These are phyloP conservation scores for Ophiognomonia clavigignenti-juglandacearum DNA, from an alignment of 2,329 filamentous ascomycete genomes.

Conservation along the genomic window DNA sequence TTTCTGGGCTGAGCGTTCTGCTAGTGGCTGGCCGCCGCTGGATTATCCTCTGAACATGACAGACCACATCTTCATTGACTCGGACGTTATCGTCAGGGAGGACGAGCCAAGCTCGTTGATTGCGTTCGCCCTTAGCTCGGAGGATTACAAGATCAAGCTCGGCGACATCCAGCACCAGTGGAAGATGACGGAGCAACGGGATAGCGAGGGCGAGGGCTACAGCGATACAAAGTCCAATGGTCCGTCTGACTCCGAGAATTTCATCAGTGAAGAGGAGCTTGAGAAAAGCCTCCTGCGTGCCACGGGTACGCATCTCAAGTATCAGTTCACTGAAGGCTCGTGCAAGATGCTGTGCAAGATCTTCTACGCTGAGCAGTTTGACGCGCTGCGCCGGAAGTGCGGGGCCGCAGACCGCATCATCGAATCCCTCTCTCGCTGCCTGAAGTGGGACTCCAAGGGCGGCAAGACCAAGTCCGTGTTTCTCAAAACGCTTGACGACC, in stretches of 20 bases:
- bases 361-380: slow-evolving; percentile 97
- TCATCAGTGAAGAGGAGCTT: slow-evolving; percentile 63
- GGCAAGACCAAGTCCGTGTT: slow-evolving; percentile 98
- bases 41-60: slow-evolving; percentile 86
- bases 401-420: slow-evolving; percentile 91
- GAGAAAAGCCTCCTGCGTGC: slow-evolving; percentile 80
- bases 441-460: slow-evolving; percentile 97
- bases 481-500: slow-evolving; percentile 90
- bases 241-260: slow-evolving; percentile 33
- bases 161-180: slow-evolving; percentile 56
- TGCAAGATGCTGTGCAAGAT: slow-evolving; percentile 97
- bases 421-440: slow-evolving; percentile 88
- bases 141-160: slow-evolving; percentile 81
- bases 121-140: slow-evolving; percentile 82
- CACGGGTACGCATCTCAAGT: slow-evolving; percentile 90
- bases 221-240: slow-evolving; percentile 26
- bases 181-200: slow-evolving; percentile 35
- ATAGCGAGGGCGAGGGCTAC: slow-evolving; percentile 25
- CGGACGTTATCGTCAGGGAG: slow-evolving; percentile 93
- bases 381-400: slow-evolving; percentile 87
- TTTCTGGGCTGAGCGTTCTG: slow-evolving; percentile 97
- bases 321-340: slow-evolving; percentile 90
- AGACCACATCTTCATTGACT: slow-evolving; percentile 95
- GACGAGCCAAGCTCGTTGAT: slow-evolving; percentile 97
- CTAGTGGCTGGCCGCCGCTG: slow-evolving; percentile 86